Evolutionary conservation across 164 flowering plant genomes (phyloP).

Genomic region (Vitis amurensis): DNA sequence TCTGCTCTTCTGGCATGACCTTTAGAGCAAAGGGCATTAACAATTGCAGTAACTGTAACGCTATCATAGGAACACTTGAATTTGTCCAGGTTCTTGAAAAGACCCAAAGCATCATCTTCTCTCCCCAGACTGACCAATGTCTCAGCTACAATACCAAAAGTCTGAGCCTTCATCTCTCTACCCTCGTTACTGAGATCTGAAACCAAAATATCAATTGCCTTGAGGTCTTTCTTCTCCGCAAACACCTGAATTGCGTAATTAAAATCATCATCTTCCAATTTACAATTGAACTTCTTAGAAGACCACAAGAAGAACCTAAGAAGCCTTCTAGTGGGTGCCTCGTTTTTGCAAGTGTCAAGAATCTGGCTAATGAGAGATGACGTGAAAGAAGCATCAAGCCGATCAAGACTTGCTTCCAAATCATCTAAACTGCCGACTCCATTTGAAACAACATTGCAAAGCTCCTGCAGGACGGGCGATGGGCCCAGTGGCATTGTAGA

Average conservation of each 20-base stretch:
- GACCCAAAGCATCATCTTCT: slow-evolving; percentile 72
- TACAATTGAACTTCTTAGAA: slow-evolving; percentile 22
- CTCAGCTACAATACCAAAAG: slow-evolving; percentile 60
- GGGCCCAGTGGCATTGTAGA: slow-evolving; percentile 9
- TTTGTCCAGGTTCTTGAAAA: slow-evolving; percentile 69
- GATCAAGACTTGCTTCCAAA: slow-evolving; percentile 54
- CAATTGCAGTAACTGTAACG: slow-evolving; percentile 45
- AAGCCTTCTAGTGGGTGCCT: slow-evolving; percentile 63
- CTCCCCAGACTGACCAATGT: slow-evolving; percentile 54
- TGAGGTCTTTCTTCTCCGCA: slow-evolving; percentile 55
- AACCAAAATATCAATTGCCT: slow-evolving; percentile 57
- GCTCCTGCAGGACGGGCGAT: slow-evolving; percentile 26
- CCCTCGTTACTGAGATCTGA: slow-evolving; percentile 50
- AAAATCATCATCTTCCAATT: slow-evolving; percentile 44
- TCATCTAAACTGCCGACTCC: slow-evolving; percentile 65
- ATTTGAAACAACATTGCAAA: slow-evolving; percentile 44
- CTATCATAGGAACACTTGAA: slow-evolving; percentile 57
- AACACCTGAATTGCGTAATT: slow-evolving; percentile 53
- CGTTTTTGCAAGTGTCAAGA: slow-evolving; percentile 47
- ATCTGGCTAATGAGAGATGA: slow-evolving; percentile 49
- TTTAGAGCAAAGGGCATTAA: slow-evolving; percentile 61
- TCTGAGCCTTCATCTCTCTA: slow-evolving; percentile 48
- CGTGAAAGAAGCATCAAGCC: slow-evolving; percentile 24
- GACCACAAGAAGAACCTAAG: slow-evolving; percentile 81
- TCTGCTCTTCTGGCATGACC: slow-evolving; percentile 76